Conservation (phyloP, 257 asterid species). For the Solanum virginianum region DNA sequence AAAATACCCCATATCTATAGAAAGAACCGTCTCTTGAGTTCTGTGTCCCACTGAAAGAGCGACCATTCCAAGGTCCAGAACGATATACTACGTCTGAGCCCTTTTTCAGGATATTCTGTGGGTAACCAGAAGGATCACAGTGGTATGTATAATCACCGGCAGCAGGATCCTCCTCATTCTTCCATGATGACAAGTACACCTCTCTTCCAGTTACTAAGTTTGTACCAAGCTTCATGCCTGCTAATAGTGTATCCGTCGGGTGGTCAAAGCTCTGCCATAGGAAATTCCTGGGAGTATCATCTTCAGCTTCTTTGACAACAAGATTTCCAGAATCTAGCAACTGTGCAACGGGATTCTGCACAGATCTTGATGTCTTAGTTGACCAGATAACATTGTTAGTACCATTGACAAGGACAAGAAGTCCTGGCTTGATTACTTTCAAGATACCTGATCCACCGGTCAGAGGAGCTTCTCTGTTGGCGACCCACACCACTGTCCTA, state of each 20-base stretch:
- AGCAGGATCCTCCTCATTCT: conserved; percentile 20
- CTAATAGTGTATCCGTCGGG: conserved; percentile 3
- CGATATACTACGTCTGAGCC: background rate
- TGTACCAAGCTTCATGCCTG: conserved; percentile 3
- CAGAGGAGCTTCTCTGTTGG: conserved; percentile 8
- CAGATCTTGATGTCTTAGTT: background rate
- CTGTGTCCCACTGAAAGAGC: conserved; percentile 6
- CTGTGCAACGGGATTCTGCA: background rate
- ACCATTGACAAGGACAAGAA: conserved; percentile 4
- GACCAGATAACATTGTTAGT: conserved; percentile 4
- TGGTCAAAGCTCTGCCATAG: background rate
- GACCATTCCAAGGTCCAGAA: conserved; percentile 21
- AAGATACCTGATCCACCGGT: background rate
- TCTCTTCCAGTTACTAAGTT: background rate
- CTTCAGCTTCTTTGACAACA: conserved; percentile 5
- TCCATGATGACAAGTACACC: conserved; percentile 25
- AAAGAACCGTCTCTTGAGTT: background rate
- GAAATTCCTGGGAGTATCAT: background rate
- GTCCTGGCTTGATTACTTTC: background rate
- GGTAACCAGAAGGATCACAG: conserved; percentile 13
- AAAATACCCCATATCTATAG: background rate
- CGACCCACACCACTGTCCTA: too few species aligned
- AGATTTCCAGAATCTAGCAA: conserved; percentile 20
- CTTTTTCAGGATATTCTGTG: conserved; percentile 1
- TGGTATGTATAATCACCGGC: conserved; percentile 10